Percentiles rank a stretch among this genome's conserved stretches.
phyloP scores from a whole-genome alignment of 2,329 filamentous ascomycete species.

The Trichoderma citrinoviride region DNA sequence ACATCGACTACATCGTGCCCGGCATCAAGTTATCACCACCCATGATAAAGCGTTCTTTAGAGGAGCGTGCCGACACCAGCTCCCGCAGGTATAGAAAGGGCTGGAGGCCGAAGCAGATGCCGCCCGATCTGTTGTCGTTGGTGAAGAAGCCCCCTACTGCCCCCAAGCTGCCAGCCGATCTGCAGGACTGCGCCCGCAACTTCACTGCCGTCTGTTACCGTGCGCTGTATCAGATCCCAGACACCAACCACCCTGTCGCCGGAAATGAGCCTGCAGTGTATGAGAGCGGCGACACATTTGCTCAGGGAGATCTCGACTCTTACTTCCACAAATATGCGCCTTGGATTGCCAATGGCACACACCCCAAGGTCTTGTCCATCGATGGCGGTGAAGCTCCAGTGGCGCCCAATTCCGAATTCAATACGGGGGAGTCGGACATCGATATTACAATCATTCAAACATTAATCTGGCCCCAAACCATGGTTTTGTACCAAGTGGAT shows the following conservation, averaged over 20 bases:
- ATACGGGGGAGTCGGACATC: slow-evolving; percentile 48
- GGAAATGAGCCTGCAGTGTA: slow-evolving; percentile 52
- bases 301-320: slow-evolving; percentile 46
- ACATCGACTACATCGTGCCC: slow-evolving; percentile 51
- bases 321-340: slow-evolving; percentile 46
- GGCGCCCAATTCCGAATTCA: slow-evolving; percentile 23
- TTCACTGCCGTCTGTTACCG: slow-evolving; percentile 57
- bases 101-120: slow-evolving; percentile 16
- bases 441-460: slow-evolving; percentile 49
- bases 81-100: background rate
- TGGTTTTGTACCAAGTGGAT: slow-evolving; percentile 47
- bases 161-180: slow-evolving; percentile 11
- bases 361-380: slow-evolving; percentile 44
- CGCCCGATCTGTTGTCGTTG: background rate
- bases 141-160: background rate
- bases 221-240: slow-evolving; percentile 42
- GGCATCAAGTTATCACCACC: slow-evolving; percentile 41
- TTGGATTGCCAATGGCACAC: slow-evolving; percentile 41
- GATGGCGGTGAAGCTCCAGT: slow-evolving; percentile 46
- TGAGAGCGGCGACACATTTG: slow-evolving; percentile 49
- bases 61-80: background rate
- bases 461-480: slow-evolving; percentile 51
- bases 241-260: slow-evolving; percentile 49
- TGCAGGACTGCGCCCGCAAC: slow-evolving; percentile 45
- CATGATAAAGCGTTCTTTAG: slow-evolving; percentile 19